Evolutionary conservation across 2,329 filamentous ascomycete genomes (phyloP).

Genomic region (Lachnellula cervina): DNA sequence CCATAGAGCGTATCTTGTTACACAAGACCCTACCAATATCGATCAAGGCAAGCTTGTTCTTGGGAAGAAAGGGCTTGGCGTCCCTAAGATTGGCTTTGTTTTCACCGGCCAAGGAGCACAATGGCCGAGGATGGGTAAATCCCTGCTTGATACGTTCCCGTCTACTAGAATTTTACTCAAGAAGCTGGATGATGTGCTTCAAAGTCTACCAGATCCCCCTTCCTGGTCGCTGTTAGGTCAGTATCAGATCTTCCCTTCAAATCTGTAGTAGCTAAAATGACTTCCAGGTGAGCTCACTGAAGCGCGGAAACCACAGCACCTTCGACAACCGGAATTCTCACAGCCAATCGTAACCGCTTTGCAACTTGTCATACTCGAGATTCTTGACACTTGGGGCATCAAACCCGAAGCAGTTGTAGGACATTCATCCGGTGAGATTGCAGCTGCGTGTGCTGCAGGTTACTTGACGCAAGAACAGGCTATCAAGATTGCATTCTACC

Average conservation of each 20-base stretch:
- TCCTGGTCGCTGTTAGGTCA: not conserved
- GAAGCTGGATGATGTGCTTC: conserved; percentile 8
- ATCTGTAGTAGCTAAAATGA: not conserved
- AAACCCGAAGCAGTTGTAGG: conserved; percentile 35
- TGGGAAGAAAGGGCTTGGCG: not conserved
- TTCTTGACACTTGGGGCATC: conserved; percentile 39
- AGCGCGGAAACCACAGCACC: not conserved
- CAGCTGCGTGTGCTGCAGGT: conserved; percentile 39
- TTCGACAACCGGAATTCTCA: conserved; percentile 7
- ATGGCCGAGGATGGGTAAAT: conserved; percentile 26
- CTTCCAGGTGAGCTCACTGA: conserved; percentile 7
- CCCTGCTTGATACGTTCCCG: conserved; percentile 14
- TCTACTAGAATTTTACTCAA: not conserved
- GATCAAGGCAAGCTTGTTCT: not conserved
- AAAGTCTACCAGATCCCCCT: conserved; percentile 3
- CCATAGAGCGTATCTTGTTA: conserved; percentile 18
- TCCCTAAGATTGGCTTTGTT: conserved; percentile 15
- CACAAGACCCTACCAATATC: conserved; percentile 2
- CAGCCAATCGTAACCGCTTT: conserved; percentile 37
- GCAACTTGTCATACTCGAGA: conserved; percentile 39
- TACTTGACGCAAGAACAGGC: conserved; percentile 29
- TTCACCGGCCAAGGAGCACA: conserved; percentile 33
- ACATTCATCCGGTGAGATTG: conserved; percentile 44
- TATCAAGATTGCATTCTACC: conserved; percentile 24
- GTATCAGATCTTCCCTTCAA: too few species aligned